phyloP scores from a whole-genome alignment of 352 stramenopile genomes.

The Globisporangium paroecandrum region DNA sequence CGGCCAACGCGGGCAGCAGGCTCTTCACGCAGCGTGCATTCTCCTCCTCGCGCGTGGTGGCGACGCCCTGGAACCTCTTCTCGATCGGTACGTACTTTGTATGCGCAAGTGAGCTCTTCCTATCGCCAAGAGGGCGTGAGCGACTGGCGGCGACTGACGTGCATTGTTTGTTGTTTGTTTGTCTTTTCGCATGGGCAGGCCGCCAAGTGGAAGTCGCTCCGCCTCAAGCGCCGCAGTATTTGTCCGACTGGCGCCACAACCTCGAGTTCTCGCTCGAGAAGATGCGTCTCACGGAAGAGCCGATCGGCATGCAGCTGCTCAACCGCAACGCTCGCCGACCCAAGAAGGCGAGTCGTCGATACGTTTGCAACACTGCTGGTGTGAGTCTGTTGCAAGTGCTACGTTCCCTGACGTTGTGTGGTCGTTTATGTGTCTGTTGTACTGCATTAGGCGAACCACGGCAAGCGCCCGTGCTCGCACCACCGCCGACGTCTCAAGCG shows the following conservation, averaged over 20 bases:
- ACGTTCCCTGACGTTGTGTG: background rate
- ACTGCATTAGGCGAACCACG: slow-evolving; percentile 36
- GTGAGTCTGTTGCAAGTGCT: no score
- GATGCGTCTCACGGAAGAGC: slow-evolving; percentile 36
- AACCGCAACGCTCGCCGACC: slow-evolving; percentile 40
- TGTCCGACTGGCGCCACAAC: slow-evolving; percentile 55
- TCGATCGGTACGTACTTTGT: slow-evolving; percentile 24
- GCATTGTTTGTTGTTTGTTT: background rate
- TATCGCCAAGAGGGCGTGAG: background rate
- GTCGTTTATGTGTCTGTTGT: background rate
- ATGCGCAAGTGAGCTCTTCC: background rate
- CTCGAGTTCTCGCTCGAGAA: slow-evolving; percentile 55
- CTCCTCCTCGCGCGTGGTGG: slow-evolving; percentile 17
- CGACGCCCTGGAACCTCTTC: slow-evolving; percentile 44
- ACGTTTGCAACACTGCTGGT: no score
- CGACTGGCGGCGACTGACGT: background rate
- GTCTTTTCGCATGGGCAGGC: slow-evolving; percentile 13
- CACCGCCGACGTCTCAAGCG: slow-evolving; percentile 43
- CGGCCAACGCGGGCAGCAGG: background rate
- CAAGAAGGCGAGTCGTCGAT: slow-evolving; percentile 34
- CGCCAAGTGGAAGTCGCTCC: slow-evolving; percentile 5
- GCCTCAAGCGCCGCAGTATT: slow-evolving; percentile 34
- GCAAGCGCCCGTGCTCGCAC: slow-evolving; percentile 54
- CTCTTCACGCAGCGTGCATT: slow-evolving; percentile 15
- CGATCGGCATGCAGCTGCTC: slow-evolving; percentile 41